Base-by-base conservation (phyloP, 1,284 basidiomycete genomes). In the Puccinia brachypodii region DNA sequence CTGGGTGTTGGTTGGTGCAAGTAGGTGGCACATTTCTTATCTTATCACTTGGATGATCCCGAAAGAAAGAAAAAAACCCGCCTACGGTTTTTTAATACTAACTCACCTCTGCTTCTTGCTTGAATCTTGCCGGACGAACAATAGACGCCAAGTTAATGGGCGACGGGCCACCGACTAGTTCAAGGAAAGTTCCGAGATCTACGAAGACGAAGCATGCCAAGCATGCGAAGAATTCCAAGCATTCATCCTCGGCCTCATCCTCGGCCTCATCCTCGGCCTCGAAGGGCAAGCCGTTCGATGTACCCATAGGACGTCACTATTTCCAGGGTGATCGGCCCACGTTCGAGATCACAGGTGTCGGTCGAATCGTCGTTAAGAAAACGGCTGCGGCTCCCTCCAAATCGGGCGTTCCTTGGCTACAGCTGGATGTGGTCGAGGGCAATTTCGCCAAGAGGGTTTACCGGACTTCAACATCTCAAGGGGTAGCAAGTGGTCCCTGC, bases 271-370 rank as follows among this genome's bases (percentile, higher is more conserved):
- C 58, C 13, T 11, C 28, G 28, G 58, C 58, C 13, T 9, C 22
- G 28, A 11, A 62, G n/a, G n/a, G n/a, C n/a, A n/a, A n/a, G 25
- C 25, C 28, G 13, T 14, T 11, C 47, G 22, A 62, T 25, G 13
- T 31, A 62, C 58, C 28, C 42, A 36, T 71, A n/a, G 68, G 68
- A 71, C 33, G 33, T 31, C 42, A 71, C 47, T 50, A n/a, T 28
- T 50, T 47, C 44, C 6, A 71, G 22, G n/a, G n/a, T n/a, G 13
- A 66, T 13, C 33, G n/a, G 28, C 40, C 68, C 1, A 50, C 44
- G 7, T 71, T 71, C 68, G 33, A 44, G 22, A n/a, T 71, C n/a
- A 16, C 4, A 4, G 6, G 16, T 25, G 19, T 40, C 25, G 42
- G 42, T 3, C 28, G n/a, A 3, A 25, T 47, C 25, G 11, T 50